Evolutionary conservation across 2,329 filamentous ascomycete species (phyloP).

Genomic region (Aureobasidium sp.): DNA sequence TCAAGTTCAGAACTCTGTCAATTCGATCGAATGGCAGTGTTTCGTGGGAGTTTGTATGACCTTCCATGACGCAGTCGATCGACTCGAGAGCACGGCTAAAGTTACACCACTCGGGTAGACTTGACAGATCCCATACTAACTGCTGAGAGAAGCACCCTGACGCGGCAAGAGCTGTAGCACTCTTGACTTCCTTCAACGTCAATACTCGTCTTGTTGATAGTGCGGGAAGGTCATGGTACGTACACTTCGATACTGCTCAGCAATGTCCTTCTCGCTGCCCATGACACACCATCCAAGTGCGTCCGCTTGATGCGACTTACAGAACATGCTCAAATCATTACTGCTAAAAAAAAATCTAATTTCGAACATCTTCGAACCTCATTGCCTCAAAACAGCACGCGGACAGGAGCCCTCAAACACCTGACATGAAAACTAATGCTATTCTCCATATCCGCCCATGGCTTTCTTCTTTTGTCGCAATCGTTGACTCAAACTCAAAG

Average conservation of each 20-base stretch:
- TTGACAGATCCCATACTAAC: not conserved
- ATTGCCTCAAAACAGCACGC: not conserved
- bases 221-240: not conserved
- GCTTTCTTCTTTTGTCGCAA: not conserved
- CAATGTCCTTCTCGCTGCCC: not conserved
- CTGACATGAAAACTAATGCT: too few relatives aligned
- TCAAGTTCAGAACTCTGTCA: not conserved
- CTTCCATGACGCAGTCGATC: not conserved
- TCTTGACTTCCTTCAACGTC: not conserved
- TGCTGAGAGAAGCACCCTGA: not conserved
- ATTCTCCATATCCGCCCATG: too few relatives aligned
- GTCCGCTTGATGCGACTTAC: too few relatives aligned
- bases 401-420: not conserved
- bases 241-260: not conserved
- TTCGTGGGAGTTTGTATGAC: not conserved
- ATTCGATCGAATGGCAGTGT: not conserved
- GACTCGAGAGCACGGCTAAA: not conserved
- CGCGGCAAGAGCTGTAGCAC: not conserved
- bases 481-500: not conserved
- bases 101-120: not conserved
- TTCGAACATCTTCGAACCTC: not conserved
- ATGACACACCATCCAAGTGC: too few relatives aligned
- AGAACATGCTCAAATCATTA: not conserved
- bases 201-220: not conserved
- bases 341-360: too few relatives aligned